Conservation (phyloP, 202 grass and related monocot species). For the Sporobolus alterniflorus region DNA sequence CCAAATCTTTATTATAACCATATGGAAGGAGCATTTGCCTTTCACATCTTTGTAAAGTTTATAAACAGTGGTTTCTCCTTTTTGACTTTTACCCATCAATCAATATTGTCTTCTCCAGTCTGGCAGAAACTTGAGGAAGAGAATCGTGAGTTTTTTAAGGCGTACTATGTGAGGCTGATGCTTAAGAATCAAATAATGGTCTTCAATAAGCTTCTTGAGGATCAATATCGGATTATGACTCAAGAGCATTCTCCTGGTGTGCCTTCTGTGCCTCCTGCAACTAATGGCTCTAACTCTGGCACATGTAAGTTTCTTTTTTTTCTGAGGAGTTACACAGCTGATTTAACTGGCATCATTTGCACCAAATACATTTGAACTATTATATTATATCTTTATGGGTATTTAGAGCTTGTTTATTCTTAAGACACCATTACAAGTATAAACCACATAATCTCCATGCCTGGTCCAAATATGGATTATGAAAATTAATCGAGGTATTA, state of each 20-base stretch:
- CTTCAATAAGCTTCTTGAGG: conserved; percentile 89
- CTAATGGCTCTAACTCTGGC: conserved; percentile 73
- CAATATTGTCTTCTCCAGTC: conserved; percentile 60
- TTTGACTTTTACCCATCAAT: neutral
- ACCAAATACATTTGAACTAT: neutral
- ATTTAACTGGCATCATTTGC: neutral
- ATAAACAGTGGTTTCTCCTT: conserved; percentile 2
- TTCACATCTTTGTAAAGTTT: neutral
- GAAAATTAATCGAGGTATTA: neutral
- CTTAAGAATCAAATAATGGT: conserved; percentile 89
- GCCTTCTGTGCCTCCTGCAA: conserved; percentile 56
- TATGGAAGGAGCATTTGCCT: conserved; percentile 18
- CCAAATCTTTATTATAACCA: neutral
- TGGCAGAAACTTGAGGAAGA: conserved; percentile 99
- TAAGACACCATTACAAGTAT: neutral
- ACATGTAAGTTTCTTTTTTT: conserved; percentile 57
- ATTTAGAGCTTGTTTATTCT: conserved; percentile 10
- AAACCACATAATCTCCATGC: neutral
- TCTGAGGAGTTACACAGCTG: conserved; percentile 4
- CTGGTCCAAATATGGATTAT: neutral
- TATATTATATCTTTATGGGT: neutral
- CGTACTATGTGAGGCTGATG: conserved; percentile 96
- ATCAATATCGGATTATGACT: conserved; percentile 83
- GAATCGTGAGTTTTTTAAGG: conserved; percentile 97
- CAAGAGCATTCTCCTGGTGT: conserved; percentile 66